Evolutionary conservation across 805 yeast species (phyloP).

Genomic region (Ogataea angusta): DNA sequence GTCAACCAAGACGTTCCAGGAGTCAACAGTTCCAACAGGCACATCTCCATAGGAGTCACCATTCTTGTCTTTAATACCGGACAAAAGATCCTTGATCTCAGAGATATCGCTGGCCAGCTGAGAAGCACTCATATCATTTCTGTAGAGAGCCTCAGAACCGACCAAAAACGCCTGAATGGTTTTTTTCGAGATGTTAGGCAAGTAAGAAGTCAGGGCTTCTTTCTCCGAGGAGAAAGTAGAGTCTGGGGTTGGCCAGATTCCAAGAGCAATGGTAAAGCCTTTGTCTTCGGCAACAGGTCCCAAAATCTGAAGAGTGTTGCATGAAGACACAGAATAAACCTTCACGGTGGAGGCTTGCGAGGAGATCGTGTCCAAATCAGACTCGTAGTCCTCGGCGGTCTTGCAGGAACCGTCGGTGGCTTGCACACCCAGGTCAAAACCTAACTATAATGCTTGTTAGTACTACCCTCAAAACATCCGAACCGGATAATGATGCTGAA

Average conservation of each 20-base stretch:
- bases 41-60: slow-evolving; percentile 71
- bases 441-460: slow-evolving; percentile 38
- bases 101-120: slow-evolving; percentile 67
- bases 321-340: slow-evolving; percentile 90
- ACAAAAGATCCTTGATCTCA: slow-evolving; percentile 57
- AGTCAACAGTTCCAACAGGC: slow-evolving; percentile 91
- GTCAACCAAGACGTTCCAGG: slow-evolving; percentile 91
- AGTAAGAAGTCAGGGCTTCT: slow-evolving; percentile 61
- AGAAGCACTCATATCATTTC: slow-evolving; percentile 76
- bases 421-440: slow-evolving; percentile 84
- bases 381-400: slow-evolving; percentile 61
- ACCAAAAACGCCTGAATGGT: slow-evolving; percentile 78
- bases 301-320: slow-evolving; percentile 79
- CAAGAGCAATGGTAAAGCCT: slow-evolving; percentile 74
- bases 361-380: slow-evolving; percentile 61
- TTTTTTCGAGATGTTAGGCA: slow-evolving; percentile 67
- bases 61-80: slow-evolving; percentile 66
- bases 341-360: slow-evolving; percentile 65
- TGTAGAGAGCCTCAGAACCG: slow-evolving; percentile 95
- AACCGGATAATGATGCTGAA: neutral
- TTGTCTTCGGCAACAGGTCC: slow-evolving; percentile 84
- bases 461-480: neutral
- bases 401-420: slow-evolving; percentile 76
- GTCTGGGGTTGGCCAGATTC: slow-evolving; percentile 93
- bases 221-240: slow-evolving; percentile 74